Evolutionary conservation across 176 grass and related monocot genomes (phyloP), one percentile per base, ranked within the genome.

Genomic region (Saccharum spontaneum): DNA sequence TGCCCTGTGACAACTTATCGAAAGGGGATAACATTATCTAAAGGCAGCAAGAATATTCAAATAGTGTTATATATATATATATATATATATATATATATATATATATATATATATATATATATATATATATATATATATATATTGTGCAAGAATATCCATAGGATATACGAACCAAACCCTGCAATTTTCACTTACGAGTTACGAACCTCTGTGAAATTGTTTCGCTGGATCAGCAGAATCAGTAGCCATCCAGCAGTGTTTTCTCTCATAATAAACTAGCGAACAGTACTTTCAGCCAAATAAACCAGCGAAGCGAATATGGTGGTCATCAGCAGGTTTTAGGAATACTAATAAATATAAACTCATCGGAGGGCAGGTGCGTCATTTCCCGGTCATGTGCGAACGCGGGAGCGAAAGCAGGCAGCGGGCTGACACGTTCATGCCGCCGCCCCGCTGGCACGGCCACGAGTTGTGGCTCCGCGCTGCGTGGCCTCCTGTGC

Each of bases 1-100:
- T 10, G 8, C 8, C 34, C 15, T 31, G 10, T 63, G 62, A 63
- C 77, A 76, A 76, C 78, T 39, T 41, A 49, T 81, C 71, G 26
- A 17, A 20, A 40, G 22, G 15, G 7, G 52, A 77, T 64, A n/a
- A 81, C 84, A 68, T 79, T 86, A 62, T 63, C 46, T 86, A 63
- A 50, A 49, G n/a, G 5, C 17, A 36, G 26, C 10, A 22, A 13
- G 24, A 67, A 66, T 45, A 46, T 66, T 33, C 14, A 64, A 41
- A 41, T 8, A 2, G 37, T 16, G n/a, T 16, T 38, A 34, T 17
- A 59, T 22, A 22, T 5, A 50, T 5, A 18, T 52, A 7, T 52
- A 59, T 22, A 22, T 5, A 50, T 5, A 18, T 52, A 7, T 52
- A 59, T 22, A 22, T 5, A 50, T 5, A 18, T 52, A 7, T 52